Evolutionary conservation across 192 early-diverging fungal species (phyloP).

Genomic region (Phycomyces nitens): DNA sequence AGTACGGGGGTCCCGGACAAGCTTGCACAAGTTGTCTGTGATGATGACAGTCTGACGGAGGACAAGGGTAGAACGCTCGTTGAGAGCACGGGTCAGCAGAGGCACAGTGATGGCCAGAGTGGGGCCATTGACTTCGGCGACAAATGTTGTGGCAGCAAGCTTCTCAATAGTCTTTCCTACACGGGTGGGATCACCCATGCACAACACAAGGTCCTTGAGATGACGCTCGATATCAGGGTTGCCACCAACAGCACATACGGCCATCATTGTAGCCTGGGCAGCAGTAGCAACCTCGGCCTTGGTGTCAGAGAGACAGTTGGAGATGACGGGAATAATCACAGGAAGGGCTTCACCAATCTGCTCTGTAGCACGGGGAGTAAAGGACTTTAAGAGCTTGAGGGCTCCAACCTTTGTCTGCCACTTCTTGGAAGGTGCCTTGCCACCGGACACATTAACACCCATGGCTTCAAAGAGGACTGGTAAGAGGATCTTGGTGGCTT

Average conservation of each 20-base stretch:
- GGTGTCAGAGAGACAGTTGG: constrained; percentile 69
- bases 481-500: constrained; percentile 50
- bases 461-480: constrained; percentile 62
- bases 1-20: constrained; percentile 78
- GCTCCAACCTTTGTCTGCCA: constrained; percentile 73
- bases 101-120: constrained; percentile 79
- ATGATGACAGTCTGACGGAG: constrained; percentile 73
- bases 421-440: constrained; percentile 61
- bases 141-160: constrained; percentile 66
- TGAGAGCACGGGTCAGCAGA: constrained; percentile 62
- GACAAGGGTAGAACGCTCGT: constrained; percentile 61
- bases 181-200: constrained; percentile 74
- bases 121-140: constrained; percentile 71
- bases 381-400: constrained; percentile 39
- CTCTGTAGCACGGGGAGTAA: constrained; percentile 42
- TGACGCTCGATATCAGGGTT: constrained; percentile 73
- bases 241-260: constrained; percentile 65
- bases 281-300: constrained; percentile 60
- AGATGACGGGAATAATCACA: constrained; percentile 67
- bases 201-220: constrained; percentile 65
- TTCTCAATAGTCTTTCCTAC: constrained; percentile 73
- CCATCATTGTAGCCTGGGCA: constrained; percentile 64
- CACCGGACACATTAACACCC: neutral
- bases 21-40: constrained; percentile 83
- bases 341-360: constrained; percentile 49